These are phyloP conservation scores for Grifola frondosa DNA, from an alignment of 1,284 basidiomycete species.

Conservation along the genomic window DNA sequence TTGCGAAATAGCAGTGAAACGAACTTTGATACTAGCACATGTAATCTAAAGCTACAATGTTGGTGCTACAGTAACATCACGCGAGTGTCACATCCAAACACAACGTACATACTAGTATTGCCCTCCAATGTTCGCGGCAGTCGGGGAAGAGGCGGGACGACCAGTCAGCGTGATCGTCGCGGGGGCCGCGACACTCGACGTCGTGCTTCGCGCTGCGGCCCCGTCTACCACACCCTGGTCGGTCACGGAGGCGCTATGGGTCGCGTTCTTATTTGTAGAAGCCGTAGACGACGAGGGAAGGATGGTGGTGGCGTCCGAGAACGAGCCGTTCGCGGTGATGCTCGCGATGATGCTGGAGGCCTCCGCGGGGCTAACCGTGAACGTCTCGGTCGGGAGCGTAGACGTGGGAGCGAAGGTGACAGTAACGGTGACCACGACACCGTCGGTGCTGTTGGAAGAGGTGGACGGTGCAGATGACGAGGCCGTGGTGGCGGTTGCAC, in stretches of 20 bases:
- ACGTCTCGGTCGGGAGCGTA: constrained; percentile 36
- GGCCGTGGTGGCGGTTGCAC: constrained; percentile 3
- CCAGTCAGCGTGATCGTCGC: constrained; percentile 11
- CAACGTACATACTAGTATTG: no score
- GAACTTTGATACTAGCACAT: no score
- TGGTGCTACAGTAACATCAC: no score
- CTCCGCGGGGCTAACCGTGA: constrained; percentile 42
- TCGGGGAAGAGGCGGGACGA: background rate
- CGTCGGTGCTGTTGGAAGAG: constrained; percentile 1
- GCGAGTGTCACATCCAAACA: no score
- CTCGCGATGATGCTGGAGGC: constrained; percentile 43
- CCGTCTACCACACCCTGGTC: background rate
- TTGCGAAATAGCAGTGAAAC: no score
- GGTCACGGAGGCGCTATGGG: background rate
- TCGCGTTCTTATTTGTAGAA: background rate
- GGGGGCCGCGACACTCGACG: constrained; percentile 3
- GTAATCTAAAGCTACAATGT: no score
- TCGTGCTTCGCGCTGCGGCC: background rate
- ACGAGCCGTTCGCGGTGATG: constrained; percentile 25
- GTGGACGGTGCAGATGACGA: background rate
- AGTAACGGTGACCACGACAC: constrained; percentile 28
- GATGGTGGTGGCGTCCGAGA: constrained; percentile 16
- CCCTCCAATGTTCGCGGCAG: no score
- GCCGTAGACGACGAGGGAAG: constrained; percentile 3
- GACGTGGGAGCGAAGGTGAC: constrained; percentile 32